A percentile compares a stretch with the other conserved stretches of the same genome.
Evolutionary conservation across 2,329 filamentous ascomycete genomes (phyloP).

Genomic region (Diaporthe batatas): DNA sequence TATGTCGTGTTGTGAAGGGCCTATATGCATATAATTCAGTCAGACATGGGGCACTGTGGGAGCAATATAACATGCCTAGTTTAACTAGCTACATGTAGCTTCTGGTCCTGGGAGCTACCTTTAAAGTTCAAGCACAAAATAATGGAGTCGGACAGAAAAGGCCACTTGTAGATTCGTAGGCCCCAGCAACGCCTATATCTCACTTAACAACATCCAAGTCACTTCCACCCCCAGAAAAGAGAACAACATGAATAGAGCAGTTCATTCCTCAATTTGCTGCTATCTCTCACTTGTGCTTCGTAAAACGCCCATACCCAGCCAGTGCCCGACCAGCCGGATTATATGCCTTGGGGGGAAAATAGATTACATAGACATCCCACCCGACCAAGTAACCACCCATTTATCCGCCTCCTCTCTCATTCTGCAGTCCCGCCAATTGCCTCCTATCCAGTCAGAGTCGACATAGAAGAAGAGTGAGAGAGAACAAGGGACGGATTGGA

Average conservation of each 20-base stretch:
- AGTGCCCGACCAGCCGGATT: slow-evolving; percentile 29
- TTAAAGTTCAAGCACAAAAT: too few species aligned
- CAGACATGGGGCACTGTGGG: too few species aligned
- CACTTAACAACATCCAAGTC: neutral
- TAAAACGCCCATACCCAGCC: neutral
- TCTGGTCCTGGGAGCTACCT: too few species aligned
- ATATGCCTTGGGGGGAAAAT: neutral
- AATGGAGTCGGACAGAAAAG: neutral
- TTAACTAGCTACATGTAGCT: too few species aligned
- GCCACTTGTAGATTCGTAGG: neutral
- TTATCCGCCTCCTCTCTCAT: neutral
- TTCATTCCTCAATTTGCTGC: slow-evolving; percentile 16
- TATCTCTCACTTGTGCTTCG: slow-evolving; percentile 5
- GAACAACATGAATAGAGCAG: neutral
- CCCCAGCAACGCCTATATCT: neutral
- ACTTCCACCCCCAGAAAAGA: too few species aligned
- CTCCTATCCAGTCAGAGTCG: too few species aligned
- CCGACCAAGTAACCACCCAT: neutral
- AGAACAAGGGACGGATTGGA: neutral
- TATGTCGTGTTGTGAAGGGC: too few species aligned
- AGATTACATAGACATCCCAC: neutral
- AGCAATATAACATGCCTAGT: too few species aligned
- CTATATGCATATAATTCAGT: too few species aligned
- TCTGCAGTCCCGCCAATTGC: neutral
- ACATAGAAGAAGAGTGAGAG: neutral